Evolutionary conservation across 352 stramenopile species (phyloP), one percentile per base, ranked within the genome.

Genomic region (Pythium coloratum): DNA sequence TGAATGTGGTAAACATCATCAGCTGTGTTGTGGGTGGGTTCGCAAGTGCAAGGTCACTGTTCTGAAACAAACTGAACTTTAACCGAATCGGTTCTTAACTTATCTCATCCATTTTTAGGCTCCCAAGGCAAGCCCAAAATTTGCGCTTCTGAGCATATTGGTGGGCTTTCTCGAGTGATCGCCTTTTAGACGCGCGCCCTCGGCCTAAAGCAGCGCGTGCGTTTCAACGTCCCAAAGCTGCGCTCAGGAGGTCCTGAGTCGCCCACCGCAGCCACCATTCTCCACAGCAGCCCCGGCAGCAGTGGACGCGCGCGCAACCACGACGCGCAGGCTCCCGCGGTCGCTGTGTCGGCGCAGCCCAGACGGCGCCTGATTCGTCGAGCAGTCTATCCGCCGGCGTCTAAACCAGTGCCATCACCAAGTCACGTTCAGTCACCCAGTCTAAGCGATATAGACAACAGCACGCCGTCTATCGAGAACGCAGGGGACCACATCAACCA

Each of bases 171-270:
- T 34, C 36, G 24, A 2, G 50, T 18, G 38, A 54, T 59, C 44
- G 14, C 28, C 24, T 42, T 59, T 59, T 59, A 40, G 30, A 44
- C 58, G 42, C 7, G n/a, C n/a, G n/a, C n/a, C n/a, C n/a, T n/a
- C 46, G 28, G 34, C 34, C 24, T 54, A 63, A 55, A 57, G 28
- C 26, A 40, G 32, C 26, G 50, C 26, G 58, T 49, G 62, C 62
- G 55, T 69, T 62, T 59, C 62, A 69, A 57, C 54, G 33, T 55
- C 62, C 55, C 51, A 14, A 47, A 56, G 51, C 61, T 59, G 62
- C 55, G 62, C 62, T 56, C 62, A 69, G 62, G 62, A 60, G 55
- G 62, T 69, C 62, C 62, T 69, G 62, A 69, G 62, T 56, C 55
- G 62, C 62, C 38, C 50, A 28, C 34, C 16, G 34, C 55, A 63